These are phyloP conservation scores for Malassezia nana DNA, from an alignment of 1,284 basidiomycete genomes.

Conservation along the genomic window DNA sequence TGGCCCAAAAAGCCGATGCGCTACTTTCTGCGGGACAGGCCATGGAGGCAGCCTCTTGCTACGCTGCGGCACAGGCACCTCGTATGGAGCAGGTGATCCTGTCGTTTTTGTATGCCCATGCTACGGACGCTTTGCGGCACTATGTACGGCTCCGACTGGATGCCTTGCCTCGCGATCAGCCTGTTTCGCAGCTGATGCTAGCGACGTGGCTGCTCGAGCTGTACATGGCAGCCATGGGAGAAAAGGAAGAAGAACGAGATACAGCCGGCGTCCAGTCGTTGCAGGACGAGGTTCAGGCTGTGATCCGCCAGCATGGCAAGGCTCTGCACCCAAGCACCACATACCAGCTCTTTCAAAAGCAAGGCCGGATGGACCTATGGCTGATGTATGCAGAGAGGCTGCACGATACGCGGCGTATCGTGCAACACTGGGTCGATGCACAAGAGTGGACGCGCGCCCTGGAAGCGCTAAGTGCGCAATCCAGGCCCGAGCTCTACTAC, in stretches of 20 bases:
- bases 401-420: conserved; percentile 71
- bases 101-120: conserved; percentile 76
- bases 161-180: conserved; percentile 65
- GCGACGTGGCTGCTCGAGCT: conserved; percentile 98
- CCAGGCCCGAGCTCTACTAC: conserved; percentile 79
- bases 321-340: conserved; percentile 74
- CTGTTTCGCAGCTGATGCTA: conserved; percentile 78
- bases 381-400: conserved; percentile 76
- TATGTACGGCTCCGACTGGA: conserved; percentile 83
- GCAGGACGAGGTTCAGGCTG: conserved; percentile 82
- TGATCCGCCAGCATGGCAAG: conserved; percentile 51
- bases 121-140: conserved; percentile 81
- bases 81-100: conserved; percentile 83
- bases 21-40: conserved; percentile 71
- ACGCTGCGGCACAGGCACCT: conserved; percentile 61
- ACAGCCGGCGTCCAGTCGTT: conserved; percentile 73
- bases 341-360: conserved; percentile 83
- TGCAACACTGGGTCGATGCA: conserved; percentile 85
- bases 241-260: conserved; percentile 70
- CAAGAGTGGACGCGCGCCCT: conserved; percentile 86
- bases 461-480: conserved; percentile 66
- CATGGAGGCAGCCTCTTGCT: conserved; percentile 83
- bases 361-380: conserved; percentile 84
- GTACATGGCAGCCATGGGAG: conserved; percentile 89
- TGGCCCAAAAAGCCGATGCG: conserved; percentile 73